phyloP scores from a whole-genome alignment of 495 filamentous ascomycete species.

The Poronia punctata region DNA sequence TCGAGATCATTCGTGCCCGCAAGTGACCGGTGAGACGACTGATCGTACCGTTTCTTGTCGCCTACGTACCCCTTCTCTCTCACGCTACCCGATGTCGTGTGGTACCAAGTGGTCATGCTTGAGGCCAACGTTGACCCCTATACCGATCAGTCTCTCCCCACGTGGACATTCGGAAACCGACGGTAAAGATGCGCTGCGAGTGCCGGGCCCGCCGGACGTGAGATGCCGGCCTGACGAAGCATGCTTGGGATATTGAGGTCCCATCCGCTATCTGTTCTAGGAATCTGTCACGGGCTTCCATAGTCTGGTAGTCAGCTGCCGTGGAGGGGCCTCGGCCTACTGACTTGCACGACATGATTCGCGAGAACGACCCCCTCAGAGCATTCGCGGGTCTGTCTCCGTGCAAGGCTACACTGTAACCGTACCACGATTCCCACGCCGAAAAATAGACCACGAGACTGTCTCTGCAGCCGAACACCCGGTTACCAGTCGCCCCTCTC shows the following conservation, averaged over 20 bases:
- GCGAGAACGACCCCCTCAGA: constrained; percentile 48
- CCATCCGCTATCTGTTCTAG: constrained; percentile 65
- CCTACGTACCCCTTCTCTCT: too few species aligned
- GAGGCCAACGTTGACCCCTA: constrained; percentile 58
- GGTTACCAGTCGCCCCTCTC: constrained; percentile 22
- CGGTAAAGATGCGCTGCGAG: constrained; percentile 32
- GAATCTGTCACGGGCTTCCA: constrained; percentile 94
- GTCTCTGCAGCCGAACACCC: constrained; percentile 28
- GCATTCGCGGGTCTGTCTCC: constrained; percentile 43
- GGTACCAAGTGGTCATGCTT: too few species aligned
- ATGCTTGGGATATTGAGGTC: constrained; percentile 63
- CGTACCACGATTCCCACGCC: constrained; percentile 86
- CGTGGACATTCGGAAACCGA: constrained; percentile 12
- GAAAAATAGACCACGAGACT: constrained; percentile 39
- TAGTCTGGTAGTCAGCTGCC: constrained; percentile 60
- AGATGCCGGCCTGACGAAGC: constrained; percentile 74
- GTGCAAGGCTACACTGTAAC: constrained; percentile 72
- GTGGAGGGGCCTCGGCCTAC: constrained; percentile 53
- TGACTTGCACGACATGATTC: constrained; percentile 77
- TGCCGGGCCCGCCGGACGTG: constrained; percentile 59
- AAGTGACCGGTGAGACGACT: too few species aligned
- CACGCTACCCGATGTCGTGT: too few species aligned
- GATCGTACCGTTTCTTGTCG: too few species aligned
- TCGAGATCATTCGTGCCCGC: too few species aligned
- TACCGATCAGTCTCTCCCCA: constrained; percentile 62